Percentiles rank a stretch among this genome's conserved stretches.
Conservation (phyloP, 805 yeast genomes). For the Candida jianshihensis region DNA sequence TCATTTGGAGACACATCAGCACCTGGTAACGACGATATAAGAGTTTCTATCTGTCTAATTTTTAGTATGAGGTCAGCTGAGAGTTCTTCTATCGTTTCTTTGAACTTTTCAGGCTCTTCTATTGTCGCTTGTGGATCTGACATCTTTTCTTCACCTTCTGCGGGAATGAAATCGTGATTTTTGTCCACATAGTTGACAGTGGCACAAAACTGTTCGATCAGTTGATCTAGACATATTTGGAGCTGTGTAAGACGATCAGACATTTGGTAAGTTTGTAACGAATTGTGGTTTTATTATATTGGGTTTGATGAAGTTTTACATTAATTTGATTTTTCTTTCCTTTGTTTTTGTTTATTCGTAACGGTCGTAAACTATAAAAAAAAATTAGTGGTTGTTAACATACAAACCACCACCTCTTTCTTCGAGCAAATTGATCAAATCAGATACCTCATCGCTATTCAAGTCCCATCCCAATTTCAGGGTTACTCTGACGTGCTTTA, state of each 20-base stretch:
- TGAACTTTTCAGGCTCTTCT: conserved; percentile 35
- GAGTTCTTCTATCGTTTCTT: conserved; percentile 60
- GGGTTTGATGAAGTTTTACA: too few species aligned
- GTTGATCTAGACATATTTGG: conserved; percentile 76
- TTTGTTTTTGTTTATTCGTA: too few species aligned
- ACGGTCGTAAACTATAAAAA: too few species aligned
- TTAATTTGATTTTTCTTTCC: too few species aligned
- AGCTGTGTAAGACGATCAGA: conserved; percentile 86
- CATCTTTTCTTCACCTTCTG: conserved; percentile 46
- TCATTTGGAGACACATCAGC: conserved; percentile 75
- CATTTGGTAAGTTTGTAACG: conserved; percentile 43
- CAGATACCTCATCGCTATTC: conserved; percentile 50
- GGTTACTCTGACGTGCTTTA: conserved; percentile 60
- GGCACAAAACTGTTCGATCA: conserved; percentile 74
- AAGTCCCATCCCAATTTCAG: conserved; percentile 84
- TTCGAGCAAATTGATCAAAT: conserved; percentile 62
- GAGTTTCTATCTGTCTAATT: conserved; percentile 76
- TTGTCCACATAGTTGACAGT: conserved; percentile 75
- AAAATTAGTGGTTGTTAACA: conserved; percentile 31
- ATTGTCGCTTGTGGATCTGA: conserved; percentile 56
- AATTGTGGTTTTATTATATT: too few species aligned
- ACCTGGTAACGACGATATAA: conserved; percentile 88
- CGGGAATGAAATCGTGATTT: conserved; percentile 55
- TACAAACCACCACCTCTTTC: conserved; percentile 75
- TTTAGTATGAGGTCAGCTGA: conserved; percentile 80